Conservation (phyloP, 176 grass and related monocot species). For the Cenchrus fungigraminus region DNA sequence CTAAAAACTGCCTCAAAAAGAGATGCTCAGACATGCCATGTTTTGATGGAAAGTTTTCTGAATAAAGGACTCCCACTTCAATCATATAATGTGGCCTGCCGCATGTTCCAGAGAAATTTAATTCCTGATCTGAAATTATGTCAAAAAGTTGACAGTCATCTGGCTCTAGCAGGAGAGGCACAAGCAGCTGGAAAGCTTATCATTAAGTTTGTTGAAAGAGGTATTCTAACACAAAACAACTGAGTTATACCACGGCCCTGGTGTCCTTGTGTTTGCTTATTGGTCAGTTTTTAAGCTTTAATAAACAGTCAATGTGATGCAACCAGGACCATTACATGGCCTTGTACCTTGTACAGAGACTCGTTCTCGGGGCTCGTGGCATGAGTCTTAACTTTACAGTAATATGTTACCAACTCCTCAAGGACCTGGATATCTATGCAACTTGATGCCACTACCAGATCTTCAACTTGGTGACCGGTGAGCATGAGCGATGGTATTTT, state of each 20-base stretch:
- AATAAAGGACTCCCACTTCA: constrained; percentile 57
- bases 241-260: constrained; percentile 23
- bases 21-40: constrained; percentile 75
- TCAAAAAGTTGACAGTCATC: constrained; percentile 57
- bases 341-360: constrained; percentile 4
- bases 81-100: constrained; percentile 84
- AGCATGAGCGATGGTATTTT: background rate
- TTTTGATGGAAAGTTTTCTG: constrained; percentile 82
- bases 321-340: background rate
- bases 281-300: constrained; percentile 6
- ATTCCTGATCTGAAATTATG: constrained; percentile 80
- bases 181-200: constrained; percentile 64
- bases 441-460: background rate
- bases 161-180: constrained; percentile 48
- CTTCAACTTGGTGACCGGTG: constrained; percentile 8
- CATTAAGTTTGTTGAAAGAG: constrained; percentile 85
- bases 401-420: background rate
- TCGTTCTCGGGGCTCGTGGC: background rate
- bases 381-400: background rate
- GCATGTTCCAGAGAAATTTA: constrained; percentile 80
- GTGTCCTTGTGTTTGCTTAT: constrained; percentile 19
- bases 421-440: constrained; percentile 8
- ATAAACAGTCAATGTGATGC: background rate
- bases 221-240: constrained; percentile 52
- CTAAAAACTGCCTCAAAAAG: constrained; percentile 77